phyloP scores from a whole-genome alignment of 805 yeast species.

The Torulaspora quercuum region DNA sequence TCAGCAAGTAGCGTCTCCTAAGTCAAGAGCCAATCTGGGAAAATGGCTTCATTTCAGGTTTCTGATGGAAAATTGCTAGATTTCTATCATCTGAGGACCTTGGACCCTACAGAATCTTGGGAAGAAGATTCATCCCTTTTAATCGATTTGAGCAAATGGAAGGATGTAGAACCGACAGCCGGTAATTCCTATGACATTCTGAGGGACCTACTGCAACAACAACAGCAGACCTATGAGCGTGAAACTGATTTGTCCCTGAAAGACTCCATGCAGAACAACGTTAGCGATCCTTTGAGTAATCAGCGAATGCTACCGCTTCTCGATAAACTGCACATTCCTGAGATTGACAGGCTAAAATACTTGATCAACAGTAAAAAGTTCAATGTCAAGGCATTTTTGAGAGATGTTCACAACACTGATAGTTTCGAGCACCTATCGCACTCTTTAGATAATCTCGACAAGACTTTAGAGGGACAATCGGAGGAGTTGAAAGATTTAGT shows the following conservation, averaged over 20 bases:
- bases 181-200: slow-evolving; percentile 37
- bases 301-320: slow-evolving; percentile 39
- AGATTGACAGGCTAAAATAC: slow-evolving; percentile 42
- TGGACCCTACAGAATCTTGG: slow-evolving; percentile 42
- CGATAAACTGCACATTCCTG: slow-evolving; percentile 41
- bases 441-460: slow-evolving; percentile 49
- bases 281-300: slow-evolving; percentile 58
- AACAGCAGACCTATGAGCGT: slow-evolving; percentile 29
- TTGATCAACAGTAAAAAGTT: slow-evolving; percentile 57
- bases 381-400: slow-evolving; percentile 53
- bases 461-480: slow-evolving; percentile 48
- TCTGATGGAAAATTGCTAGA: slow-evolving; percentile 32
- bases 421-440: slow-evolving; percentile 47
- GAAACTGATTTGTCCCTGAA: slow-evolving; percentile 25
- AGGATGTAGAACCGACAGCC: slow-evolving; percentile 23
- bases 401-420: slow-evolving; percentile 53
- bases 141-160: slow-evolving; percentile 26
- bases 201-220: slow-evolving; percentile 31
- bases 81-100: slow-evolving; percentile 45
- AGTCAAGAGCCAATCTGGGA: no score
- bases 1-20: no score
- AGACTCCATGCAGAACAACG: slow-evolving; percentile 30
- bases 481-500: slow-evolving; percentile 49
- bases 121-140: slow-evolving; percentile 32
- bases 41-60: slow-evolving; percentile 22